Percentiles rank a stretch among this genome's conserved stretches.
These are phyloP conservation scores for Aspergillus sparsus DNA, from an alignment of 495 filamentous ascomycete species.

Conservation along the genomic window DNA sequence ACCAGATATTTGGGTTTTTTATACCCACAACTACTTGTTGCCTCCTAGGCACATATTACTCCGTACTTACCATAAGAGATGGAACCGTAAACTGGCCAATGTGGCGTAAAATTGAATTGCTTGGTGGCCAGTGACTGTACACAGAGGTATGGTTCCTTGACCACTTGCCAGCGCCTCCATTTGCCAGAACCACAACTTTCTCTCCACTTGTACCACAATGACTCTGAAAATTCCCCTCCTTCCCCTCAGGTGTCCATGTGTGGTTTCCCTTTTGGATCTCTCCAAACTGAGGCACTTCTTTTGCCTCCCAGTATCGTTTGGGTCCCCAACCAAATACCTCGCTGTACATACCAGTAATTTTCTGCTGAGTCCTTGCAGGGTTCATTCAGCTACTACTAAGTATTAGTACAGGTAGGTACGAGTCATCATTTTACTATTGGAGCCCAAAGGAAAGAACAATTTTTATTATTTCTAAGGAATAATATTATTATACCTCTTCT, in stretches of 20 bases:
- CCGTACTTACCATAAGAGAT: too few relatives aligned
- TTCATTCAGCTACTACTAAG: background rate
- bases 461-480: background rate
- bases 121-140: too few relatives aligned
- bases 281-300: background rate
- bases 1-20: too few relatives aligned
- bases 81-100: too few relatives aligned
- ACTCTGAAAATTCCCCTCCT: background rate
- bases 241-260: background rate
- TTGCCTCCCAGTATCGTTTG: background rate
- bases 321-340: background rate
- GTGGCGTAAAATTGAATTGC: too few relatives aligned
- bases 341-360: conserved; percentile 5
- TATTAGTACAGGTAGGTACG: too few relatives aligned
- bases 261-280: background rate
- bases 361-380: background rate
- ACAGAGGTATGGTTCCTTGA: background rate
- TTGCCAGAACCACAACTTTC: background rate
- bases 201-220: background rate
- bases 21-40: too few relatives aligned
- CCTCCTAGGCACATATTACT: too few relatives aligned
- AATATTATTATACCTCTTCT: background rate
- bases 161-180: background rate
- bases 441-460: background rate
- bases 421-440: background rate